phyloP scores from a whole-genome alignment of 1,284 basidiomycete genomes.

The Stygiomarasmius scandens region DNA sequence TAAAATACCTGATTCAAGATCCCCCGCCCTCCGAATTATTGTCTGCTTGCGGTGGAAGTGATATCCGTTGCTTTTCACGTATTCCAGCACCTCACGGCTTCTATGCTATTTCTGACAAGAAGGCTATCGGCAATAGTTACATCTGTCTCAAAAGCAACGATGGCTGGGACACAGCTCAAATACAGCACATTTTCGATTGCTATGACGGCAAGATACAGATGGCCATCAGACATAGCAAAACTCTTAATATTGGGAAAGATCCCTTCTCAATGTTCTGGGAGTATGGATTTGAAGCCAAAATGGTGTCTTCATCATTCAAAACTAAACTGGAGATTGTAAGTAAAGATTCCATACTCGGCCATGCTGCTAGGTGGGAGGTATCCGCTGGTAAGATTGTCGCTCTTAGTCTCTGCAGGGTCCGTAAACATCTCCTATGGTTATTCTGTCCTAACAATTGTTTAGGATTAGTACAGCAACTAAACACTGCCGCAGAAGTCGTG shows the following conservation, averaged over 20 bases:
- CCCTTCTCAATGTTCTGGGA: neutral
- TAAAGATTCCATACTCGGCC: neutral
- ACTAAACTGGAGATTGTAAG: neutral
- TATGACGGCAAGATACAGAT: neutral
- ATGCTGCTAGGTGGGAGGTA: constrained; percentile 1
- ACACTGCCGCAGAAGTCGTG: no score
- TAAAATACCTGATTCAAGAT: neutral
- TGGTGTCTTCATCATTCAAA: neutral
- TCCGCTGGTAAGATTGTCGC: neutral
- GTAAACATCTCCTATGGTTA: no score
- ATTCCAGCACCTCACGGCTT: neutral
- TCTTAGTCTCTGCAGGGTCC: constrained; percentile 2
- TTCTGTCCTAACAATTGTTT: no score
- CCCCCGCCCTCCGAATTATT: neutral
- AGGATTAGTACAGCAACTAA: no score
- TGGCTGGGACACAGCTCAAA: constrained; percentile 3
- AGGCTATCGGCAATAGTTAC: neutral
- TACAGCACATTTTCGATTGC: constrained; percentile 4
- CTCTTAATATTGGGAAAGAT: neutral
- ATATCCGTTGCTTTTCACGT: neutral
- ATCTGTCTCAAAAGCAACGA: neutral
- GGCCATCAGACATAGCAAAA: neutral
- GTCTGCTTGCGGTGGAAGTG: neutral
- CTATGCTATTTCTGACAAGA: neutral
- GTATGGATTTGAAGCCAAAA: constrained; percentile 5